Evolutionary conservation across 768 basidiomycete genomes (phyloP).

Genomic region (Calocybe gangraenosa): DNA sequence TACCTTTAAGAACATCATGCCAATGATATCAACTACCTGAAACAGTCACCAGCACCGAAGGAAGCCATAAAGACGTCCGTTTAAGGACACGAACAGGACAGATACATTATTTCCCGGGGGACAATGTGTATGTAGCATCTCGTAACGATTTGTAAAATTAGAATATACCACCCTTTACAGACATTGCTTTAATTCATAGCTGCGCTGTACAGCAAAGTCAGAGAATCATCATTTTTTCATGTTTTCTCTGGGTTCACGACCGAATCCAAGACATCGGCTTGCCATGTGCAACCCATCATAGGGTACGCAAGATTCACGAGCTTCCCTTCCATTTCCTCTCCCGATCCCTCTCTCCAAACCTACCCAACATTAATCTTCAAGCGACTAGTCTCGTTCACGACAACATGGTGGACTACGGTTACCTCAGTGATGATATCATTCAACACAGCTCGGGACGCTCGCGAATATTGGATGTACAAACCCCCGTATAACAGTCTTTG

Average conservation of each 20-base stretch:
- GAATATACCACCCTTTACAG: conserved; percentile 4
- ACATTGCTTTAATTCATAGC: conserved; percentile 54
- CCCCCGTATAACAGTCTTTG: conserved; percentile 68
- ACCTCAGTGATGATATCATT: conserved; percentile 92
- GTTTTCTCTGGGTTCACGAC: conserved; percentile 59
- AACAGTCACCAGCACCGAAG: conserved; percentile 38
- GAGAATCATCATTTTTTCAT: conserved; percentile 78
- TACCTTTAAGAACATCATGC: no score
- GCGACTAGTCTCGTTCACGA: conserved; percentile 13
- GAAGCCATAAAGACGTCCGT: conserved; percentile 57
- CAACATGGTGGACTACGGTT: conserved; percentile 89
- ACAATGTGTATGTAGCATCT: conserved; percentile 16
- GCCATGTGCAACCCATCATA: no score
- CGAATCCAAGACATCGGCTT: conserved; percentile 80
- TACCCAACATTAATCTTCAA: background rate
- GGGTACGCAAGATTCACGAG: conserved; percentile 79
- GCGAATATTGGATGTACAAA: conserved; percentile 80
- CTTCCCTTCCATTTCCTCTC: conserved; percentile 81
- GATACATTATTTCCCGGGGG: conserved; percentile 2
- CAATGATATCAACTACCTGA: no score
- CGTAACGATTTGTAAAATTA: conserved; percentile 15
- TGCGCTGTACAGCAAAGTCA: conserved; percentile 42
- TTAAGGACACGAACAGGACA: conserved; percentile 16
- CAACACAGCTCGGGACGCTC: conserved; percentile 82
- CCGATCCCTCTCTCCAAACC: conserved; percentile 74